Evolutionary conservation across 2,329 filamentous ascomycete genomes (phyloP).

Genomic region (Tolypocladium tropicale): DNA sequence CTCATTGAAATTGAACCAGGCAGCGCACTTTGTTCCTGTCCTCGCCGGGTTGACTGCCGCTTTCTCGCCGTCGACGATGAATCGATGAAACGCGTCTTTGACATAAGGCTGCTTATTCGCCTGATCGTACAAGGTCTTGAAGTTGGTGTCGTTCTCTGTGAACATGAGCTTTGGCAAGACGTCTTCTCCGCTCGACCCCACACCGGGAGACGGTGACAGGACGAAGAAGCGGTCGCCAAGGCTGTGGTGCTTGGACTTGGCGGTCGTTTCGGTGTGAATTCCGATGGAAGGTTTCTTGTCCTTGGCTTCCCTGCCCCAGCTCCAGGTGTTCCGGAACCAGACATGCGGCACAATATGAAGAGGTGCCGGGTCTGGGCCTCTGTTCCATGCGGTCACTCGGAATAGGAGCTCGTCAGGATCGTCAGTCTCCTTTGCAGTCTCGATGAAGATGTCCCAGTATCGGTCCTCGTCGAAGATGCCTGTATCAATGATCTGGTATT

Average conservation of each 20-base stretch:
- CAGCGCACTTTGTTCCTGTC: conserved; percentile 77
- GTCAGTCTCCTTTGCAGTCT: conserved; percentile 88
- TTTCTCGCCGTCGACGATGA: conserved; percentile 75
- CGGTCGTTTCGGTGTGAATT: conserved; percentile 53
- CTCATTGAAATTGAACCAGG: conserved; percentile 89
- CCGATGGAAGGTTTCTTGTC: conserved; percentile 74
- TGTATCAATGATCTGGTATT: conserved; percentile 89
- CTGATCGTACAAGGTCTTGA: conserved; percentile 62
- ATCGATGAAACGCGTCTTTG: conserved; percentile 88
- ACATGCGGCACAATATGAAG: conserved; percentile 90
- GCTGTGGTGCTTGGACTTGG: conserved; percentile 67
- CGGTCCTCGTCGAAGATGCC: conserved; percentile 78
- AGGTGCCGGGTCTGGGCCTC: conserved; percentile 80
- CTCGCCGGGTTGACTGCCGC: conserved; percentile 70
- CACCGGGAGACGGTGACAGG: conserved; percentile 81
- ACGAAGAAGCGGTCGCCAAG: conserved; percentile 77
- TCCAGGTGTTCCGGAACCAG: conserved; percentile 97
- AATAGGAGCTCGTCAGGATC: conserved; percentile 88
- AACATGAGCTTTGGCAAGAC: conserved; percentile 79
- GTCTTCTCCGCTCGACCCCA: conserved; percentile 68
- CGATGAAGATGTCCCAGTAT: conserved; percentile 97
- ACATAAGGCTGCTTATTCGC: conserved; percentile 77
- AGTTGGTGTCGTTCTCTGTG: conserved; percentile 94
- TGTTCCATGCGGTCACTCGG: conserved; percentile 92
- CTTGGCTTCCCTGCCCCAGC: conserved; percentile 72